Evolutionary conservation across 1,284 basidiomycete genomes (phyloP).

Genomic region (Ustilago trichophora): DNA sequence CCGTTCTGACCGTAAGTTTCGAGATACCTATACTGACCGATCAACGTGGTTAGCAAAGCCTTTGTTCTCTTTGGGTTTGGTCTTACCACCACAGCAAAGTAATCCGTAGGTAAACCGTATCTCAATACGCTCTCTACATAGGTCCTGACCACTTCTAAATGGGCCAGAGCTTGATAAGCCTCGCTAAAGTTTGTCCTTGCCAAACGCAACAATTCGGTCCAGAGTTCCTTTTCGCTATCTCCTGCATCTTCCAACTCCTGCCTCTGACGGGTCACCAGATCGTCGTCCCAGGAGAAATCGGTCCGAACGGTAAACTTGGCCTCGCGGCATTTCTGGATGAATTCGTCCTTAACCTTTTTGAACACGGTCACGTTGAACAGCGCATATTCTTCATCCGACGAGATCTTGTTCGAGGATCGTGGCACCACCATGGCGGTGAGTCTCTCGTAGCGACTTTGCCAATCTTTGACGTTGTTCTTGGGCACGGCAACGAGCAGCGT

Average conservation of each 20-base stretch:
- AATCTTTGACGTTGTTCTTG: constrained; percentile 84
- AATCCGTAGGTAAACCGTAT: constrained; percentile 93
- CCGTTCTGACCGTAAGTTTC: constrained; percentile 68
- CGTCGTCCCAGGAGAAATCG: constrained; percentile 92
- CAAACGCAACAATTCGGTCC: constrained; percentile 93
- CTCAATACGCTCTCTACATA: constrained; percentile 95
- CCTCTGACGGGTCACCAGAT: constrained; percentile 81
- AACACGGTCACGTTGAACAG: constrained; percentile 91
- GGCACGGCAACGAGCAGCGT: constrained; percentile 93
- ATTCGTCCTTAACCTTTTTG: constrained; percentile 89
- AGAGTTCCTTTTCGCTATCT: constrained; percentile 93
- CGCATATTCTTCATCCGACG: constrained; percentile 87
- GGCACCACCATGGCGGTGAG: constrained; percentile 91
- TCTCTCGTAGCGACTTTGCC: constrained; percentile 88
- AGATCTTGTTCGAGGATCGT: constrained; percentile 80
- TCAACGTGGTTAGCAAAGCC: constrained; percentile 79
- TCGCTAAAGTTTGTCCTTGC: constrained; percentile 97
- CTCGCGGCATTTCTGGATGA: constrained; percentile 91
- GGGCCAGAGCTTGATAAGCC: constrained; percentile 91
- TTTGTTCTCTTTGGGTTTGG: constrained; percentile 83
- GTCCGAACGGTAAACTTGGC: constrained; percentile 90
- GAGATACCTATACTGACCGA: constrained; percentile 82
- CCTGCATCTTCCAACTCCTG: constrained; percentile 83
- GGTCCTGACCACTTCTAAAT: constrained; percentile 88
- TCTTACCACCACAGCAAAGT: constrained; percentile 77